Conservation (phyloP, 495 filamentous ascomycete species). For the Hyphodiscus hymeniophilus region DNA sequence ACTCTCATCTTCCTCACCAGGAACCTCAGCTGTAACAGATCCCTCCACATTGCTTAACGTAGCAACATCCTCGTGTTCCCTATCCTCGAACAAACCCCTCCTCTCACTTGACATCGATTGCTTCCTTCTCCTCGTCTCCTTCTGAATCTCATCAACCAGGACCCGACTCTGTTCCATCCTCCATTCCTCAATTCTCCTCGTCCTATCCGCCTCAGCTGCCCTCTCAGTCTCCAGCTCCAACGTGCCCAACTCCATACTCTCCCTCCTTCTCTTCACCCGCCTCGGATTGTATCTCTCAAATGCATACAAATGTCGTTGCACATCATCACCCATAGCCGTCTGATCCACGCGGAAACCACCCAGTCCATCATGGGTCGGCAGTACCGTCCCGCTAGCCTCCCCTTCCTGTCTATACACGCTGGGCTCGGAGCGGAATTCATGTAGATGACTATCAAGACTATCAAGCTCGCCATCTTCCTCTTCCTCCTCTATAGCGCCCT, state of each 20-base stretch:
- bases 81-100: conserved; percentile 20
- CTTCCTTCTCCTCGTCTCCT: conserved; percentile 62
- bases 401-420: conserved; percentile 28
- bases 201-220: conserved; percentile 56
- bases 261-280: conserved; percentile 55
- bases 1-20: conserved; percentile 44
- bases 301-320: conserved; percentile 76
- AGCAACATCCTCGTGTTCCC: conserved; percentile 20
- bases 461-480: conserved; percentile 76
- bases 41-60: conserved; percentile 18
- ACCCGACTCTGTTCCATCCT: conserved; percentile 80
- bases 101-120: conserved; percentile 33
- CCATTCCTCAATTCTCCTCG: conserved; percentile 82
- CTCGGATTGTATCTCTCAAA: conserved; percentile 76
- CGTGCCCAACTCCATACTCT: conserved; percentile 47
- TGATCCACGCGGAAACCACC: conserved; percentile 61
- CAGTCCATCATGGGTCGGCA: conserved; percentile 87
- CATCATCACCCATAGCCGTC: conserved; percentile 32
- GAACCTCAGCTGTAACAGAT: background rate
- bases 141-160: conserved; percentile 81
- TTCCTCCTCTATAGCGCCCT: conserved; percentile 33
- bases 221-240: conserved; percentile 51
- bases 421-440: conserved; percentile 66
- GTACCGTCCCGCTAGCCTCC: conserved; percentile 33
- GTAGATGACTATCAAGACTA: conserved; percentile 82